phyloP scores from a whole-genome alignment of 164 flowering plant species.

The Dillenia turbinata region DNA sequence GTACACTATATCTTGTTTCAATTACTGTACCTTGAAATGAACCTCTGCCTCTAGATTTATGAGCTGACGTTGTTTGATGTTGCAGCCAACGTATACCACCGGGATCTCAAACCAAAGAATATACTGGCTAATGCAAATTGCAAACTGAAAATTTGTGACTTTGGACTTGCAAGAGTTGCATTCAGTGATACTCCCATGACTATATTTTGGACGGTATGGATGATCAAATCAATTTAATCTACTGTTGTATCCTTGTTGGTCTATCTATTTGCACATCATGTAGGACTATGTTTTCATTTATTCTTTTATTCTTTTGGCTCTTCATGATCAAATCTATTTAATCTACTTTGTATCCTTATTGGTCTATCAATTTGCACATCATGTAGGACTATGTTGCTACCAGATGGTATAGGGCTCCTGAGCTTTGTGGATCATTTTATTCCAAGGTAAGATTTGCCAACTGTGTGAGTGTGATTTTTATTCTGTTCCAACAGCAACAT shows the following conservation, averaged over 20 bases:
- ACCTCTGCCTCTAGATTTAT: no score
- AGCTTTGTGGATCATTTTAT: conserved; percentile 68
- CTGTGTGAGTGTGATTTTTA: neutral
- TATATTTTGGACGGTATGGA: conserved; percentile 59
- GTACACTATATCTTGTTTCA: no score
- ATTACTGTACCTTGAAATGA: no score
- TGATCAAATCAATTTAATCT: no score
- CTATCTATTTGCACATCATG: no score
- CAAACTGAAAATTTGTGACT: conserved; percentile 65
- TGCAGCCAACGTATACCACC: conserved; percentile 70
- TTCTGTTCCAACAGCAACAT: neutral
- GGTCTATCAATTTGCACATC: no score
- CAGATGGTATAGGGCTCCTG: conserved; percentile 81
- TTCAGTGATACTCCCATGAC: conserved; percentile 56
- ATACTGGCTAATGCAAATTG: conserved; percentile 72
- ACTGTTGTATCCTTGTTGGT: no score
- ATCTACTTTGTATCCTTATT: neutral
- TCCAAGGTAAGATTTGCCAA: conserved; percentile 41
- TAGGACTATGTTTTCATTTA: no score
- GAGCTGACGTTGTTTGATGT: neutral
- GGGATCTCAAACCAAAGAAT: conserved; percentile 71
- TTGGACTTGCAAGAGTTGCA: conserved; percentile 68
- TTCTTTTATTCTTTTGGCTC: no score
- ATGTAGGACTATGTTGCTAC: conserved; percentile 74
- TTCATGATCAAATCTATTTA: no score